Conservation (phyloP, 345 rosid species). For the Excoecaria cochinchinensis region DNA sequence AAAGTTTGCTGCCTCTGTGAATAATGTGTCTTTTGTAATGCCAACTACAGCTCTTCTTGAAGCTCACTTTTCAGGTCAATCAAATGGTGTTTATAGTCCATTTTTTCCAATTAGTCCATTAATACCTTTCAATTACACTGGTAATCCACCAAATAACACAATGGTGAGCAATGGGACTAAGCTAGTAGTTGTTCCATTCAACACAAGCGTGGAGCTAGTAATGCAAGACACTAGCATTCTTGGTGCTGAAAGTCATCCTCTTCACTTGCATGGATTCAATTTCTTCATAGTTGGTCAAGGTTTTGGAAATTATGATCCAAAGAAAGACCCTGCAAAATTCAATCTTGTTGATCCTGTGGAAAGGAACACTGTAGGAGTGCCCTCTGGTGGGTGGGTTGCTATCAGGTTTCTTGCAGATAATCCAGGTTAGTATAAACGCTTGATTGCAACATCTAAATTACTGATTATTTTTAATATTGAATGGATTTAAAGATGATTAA, state of each 20-base stretch:
- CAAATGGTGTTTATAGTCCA: slow-evolving; percentile 19
- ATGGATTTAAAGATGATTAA: neutral
- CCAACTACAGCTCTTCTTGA: slow-evolving; percentile 27
- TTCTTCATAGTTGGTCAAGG: slow-evolving; percentile 16
- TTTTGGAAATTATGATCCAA: neutral
- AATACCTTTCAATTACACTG: slow-evolving; percentile 23
- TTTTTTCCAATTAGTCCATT: slow-evolving; percentile 25
- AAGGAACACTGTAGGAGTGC: slow-evolving; percentile 5
- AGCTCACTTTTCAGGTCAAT: slow-evolving; percentile 17
- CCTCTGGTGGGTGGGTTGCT: slow-evolving; percentile 9
- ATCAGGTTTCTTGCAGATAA: slow-evolving; percentile 6
- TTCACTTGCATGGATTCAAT: slow-evolving; percentile 10
- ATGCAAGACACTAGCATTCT: slow-evolving; percentile 5
- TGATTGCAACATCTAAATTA: neutral
- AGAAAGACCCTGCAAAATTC: neutral
- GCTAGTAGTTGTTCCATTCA: neutral
- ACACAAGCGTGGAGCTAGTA: neutral
- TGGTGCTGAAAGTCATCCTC: slow-evolving; percentile 11
- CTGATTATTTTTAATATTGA: neutral
- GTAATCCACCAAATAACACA: slow-evolving; percentile 29
- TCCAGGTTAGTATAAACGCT: neutral
- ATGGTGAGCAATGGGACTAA: neutral
- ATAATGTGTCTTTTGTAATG: slow-evolving; percentile 26
- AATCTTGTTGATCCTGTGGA: slow-evolving; percentile 9
- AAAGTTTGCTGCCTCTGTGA: slow-evolving; percentile 24